A percentile compares a stretch with the other conserved stretches of the same genome.
Conservation (phyloP, 352 stramenopile genomes). For the Phytopythium cucurbitacearum region DNA sequence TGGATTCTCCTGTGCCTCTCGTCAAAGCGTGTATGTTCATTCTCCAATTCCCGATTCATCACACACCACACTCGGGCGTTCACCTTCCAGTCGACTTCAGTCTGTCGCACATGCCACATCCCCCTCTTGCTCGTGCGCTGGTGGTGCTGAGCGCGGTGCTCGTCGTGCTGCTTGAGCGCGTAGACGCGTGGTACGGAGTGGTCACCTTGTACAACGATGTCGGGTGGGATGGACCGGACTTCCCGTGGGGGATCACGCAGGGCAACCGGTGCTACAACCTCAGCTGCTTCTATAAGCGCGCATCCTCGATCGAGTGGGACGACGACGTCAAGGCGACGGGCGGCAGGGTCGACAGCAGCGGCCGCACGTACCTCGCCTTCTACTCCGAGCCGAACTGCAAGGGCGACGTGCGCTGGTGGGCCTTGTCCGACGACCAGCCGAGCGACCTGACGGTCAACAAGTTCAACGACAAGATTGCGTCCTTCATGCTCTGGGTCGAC, state of each 20-base stretch:
- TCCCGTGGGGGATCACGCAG: constrained; percentile 6
- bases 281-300: constrained; percentile 19
- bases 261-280: constrained; percentile 17
- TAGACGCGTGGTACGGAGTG: constrained; percentile 11
- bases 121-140: neutral
- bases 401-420: constrained; percentile 4
- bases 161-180: constrained; percentile 5
- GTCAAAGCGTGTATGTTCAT: too few relatives aligned
- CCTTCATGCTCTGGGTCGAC: constrained; percentile 23
- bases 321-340: constrained; percentile 2
- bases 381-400: constrained; percentile 16
- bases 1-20: too few relatives aligned
- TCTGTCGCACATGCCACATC: too few relatives aligned
- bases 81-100: too few relatives aligned
- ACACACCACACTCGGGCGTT: too few relatives aligned
- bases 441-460: constrained; percentile 13
- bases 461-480: constrained; percentile 21
- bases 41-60: too few relatives aligned
- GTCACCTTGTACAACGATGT: constrained; percentile 17
- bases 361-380: constrained; percentile 13
- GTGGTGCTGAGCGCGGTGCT: neutral
- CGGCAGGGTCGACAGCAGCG: constrained; percentile 1
- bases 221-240: constrained; percentile 5
- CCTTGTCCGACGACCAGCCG: constrained; percentile 4
- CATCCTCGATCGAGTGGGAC: constrained; percentile 11